A percentile compares a stretch with the other conserved stretches of the same genome.
phyloP scores from a whole-genome alignment of 2,329 filamentous ascomycete species.

The Xenoacremonium recifei region DNA sequence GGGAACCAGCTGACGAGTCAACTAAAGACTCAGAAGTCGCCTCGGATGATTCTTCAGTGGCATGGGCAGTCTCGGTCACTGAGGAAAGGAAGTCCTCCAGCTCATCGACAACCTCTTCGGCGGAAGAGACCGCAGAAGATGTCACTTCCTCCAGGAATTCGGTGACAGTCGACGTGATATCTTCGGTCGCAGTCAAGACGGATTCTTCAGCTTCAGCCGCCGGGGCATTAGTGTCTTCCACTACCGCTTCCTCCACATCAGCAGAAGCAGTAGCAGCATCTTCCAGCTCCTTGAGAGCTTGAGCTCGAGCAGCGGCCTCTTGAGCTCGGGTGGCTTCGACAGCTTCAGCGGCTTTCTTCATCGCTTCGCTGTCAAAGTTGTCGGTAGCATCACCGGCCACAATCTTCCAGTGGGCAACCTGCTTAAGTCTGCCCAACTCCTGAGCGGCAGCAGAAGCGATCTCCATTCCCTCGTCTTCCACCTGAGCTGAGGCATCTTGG shows the following conservation, averaged over 20 bases:
- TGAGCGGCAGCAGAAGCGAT: conserved; percentile 75
- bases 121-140: conserved; percentile 9
- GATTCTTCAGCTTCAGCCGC: conserved; percentile 30
- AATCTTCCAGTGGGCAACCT: conserved; percentile 83
- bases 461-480: conserved; percentile 79
- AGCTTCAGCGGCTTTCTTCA: conserved; percentile 55
- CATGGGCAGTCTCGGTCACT: neutral
- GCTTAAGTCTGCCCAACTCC: conserved; percentile 78
- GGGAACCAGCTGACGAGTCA: too few species aligned
- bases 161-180: conserved; percentile 17
- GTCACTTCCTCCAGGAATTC: conserved; percentile 13
- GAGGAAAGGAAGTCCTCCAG: conserved; percentile 5
- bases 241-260: neutral
- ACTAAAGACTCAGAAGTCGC: too few species aligned
- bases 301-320: conserved; percentile 22
- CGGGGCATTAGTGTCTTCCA: conserved; percentile 10
- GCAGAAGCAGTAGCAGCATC: conserved; percentile 12
- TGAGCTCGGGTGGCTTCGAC: conserved; percentile 20
- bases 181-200: conserved; percentile 19
- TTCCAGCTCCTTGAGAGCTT: conserved; percentile 21
- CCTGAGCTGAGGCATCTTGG: conserved; percentile 62
- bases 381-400: conserved; percentile 69
- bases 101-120: conserved; percentile 4
- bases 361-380: conserved; percentile 70
- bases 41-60: conserved; percentile 6